A percentile compares a stretch with the other conserved stretches of the same genome.
phyloP scores from a whole-genome alignment of 2,329 filamentous ascomycete species.

The Trichophaea hybrida region DNA sequence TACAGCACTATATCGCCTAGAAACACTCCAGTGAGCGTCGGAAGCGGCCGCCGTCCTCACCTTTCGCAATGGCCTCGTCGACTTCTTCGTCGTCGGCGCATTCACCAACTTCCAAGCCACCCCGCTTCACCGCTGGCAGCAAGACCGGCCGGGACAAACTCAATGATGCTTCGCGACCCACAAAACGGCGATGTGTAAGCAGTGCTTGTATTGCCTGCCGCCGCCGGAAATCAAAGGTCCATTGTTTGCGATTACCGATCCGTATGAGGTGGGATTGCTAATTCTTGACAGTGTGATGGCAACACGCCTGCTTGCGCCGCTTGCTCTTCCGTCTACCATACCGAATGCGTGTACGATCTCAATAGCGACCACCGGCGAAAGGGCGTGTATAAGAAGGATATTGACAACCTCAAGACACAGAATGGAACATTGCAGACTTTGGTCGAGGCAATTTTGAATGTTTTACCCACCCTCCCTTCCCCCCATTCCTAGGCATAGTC shows the following conservation, averaged over 20 bases:
- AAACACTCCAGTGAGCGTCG: neutral
- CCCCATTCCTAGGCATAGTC: neutral
- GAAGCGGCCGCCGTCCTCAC: neutral
- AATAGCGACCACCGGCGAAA: constrained; percentile 93
- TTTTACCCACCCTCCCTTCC: constrained; percentile 28
- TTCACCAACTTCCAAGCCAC: neutral
- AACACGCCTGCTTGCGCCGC: constrained; percentile 83
- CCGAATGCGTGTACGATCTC: constrained; percentile 85
- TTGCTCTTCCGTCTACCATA: constrained; percentile 87
- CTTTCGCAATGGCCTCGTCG: neutral
- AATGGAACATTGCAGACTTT: constrained; percentile 83
- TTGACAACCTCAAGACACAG: constrained; percentile 72
- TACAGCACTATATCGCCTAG: neutral
- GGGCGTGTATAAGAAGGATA: constrained; percentile 90
- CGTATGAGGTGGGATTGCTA: neutral
- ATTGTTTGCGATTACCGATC: neutral
- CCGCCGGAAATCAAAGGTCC: constrained; percentile 57
- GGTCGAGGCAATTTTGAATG: constrained; percentile 83
- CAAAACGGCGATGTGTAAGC: constrained; percentile 65
- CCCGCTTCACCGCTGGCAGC: neutral
- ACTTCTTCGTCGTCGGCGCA: neutral
- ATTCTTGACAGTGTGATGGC: constrained; percentile 53
- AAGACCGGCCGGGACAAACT: constrained; percentile 3
- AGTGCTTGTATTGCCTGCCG: constrained; percentile 74
- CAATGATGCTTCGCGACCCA: constrained; percentile 24